Evolutionary conservation across 805 yeast species (phyloP), one percentile per base, ranked within the genome.

Genomic region (Suhomyces prunicola): DNA sequence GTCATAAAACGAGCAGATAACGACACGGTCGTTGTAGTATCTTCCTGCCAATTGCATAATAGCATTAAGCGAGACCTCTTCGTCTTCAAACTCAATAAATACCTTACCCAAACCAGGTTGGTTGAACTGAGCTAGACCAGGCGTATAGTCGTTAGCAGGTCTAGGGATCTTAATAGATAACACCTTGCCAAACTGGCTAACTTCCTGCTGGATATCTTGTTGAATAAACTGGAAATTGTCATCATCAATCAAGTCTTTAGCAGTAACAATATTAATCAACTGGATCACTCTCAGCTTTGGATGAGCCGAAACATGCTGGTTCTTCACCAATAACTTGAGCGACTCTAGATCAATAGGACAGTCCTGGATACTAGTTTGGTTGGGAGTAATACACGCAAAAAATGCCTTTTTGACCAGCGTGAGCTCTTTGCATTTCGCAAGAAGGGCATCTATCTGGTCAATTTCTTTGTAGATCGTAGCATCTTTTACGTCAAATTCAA

Each of bases 101-200:
- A 90, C 77, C 56, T 82, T 86, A 0, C 97, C 97, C 47, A 85
- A 77, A 5, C 88, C 89, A 2, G 86, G 76, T 36, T 74, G 73
- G 3, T 70, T 60, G 47, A 70, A 69, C 48, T 70, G 74, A 40
- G 63, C 65, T 35, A 73, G 54, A 47, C 71, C 79, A 52, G 69
- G 81, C 51, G 64, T 77, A 72, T 58, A 78, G 60, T 62, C 82
- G 76, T 64, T 79, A 55, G 62, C 84, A 0, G 85, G 91, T 58
- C 79, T 76, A 0, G 94, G 91, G 15, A 90, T 81, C 52, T 76
- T 77, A 1, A 89, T 69, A 3, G 80, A 74, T 13, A 69, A 70
- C 4, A 88, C 80, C 2, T 65, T 69, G 1, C 90, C 91, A 57
- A 70, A 70, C 52, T 72, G 69, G n/a, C 67, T 60, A 42, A 84